Base-by-base conservation (phyloP, 192 early-diverging fungal genomes). In the Gonapodya sp. region DNA sequence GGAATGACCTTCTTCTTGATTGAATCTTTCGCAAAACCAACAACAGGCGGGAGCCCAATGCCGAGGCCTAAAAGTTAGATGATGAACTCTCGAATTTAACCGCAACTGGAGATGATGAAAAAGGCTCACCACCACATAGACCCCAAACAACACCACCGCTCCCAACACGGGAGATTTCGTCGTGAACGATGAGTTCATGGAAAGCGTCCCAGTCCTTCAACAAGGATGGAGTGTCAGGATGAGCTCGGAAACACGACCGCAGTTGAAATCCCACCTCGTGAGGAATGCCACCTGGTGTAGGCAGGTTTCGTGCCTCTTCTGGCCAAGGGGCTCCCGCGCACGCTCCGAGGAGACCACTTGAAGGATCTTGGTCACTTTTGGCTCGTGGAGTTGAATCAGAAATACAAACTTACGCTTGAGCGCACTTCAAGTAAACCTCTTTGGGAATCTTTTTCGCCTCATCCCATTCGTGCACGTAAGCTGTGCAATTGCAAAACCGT, bases 91-190 rank as follows among this genome's bases (percentile, higher is more conserved):
- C 46, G 24, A 24, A 64, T 8, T 16, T 64, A 8, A 24, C 46
- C 46, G 8, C 46, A 16, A 8, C 8, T 24, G 18, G 75, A n/a
- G 81, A 77, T 34, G 30, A 84, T 36, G 80, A 14, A 35, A 14
- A 74, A 36, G 80, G 80, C 72, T 83, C 79, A 78, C 94, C 94
- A 74, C 93, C 93, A 79, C 87, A 82, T 1, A 95, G 81, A 83
- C 93, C 93, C 95, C 94, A 94, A 78, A 93, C 83, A 34, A 93
- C 88, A 85, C 94, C 94, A 36, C 94, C 94, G 1, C 93, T 93
- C 34, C 92, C 94, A 78, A 90, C 92, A 37, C 94, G 94, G 30
- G 91, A 88, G 18, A 95, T 85, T 84, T 95, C 94, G 83, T 95
- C 94, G 83, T 87, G 86, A 73, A 94, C 86, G 81, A 95, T 92